These are phyloP conservation scores for Metarhizium anisopliae DNA, from an alignment of 2,329 filamentous ascomycete species.

Conservation along the genomic window DNA sequence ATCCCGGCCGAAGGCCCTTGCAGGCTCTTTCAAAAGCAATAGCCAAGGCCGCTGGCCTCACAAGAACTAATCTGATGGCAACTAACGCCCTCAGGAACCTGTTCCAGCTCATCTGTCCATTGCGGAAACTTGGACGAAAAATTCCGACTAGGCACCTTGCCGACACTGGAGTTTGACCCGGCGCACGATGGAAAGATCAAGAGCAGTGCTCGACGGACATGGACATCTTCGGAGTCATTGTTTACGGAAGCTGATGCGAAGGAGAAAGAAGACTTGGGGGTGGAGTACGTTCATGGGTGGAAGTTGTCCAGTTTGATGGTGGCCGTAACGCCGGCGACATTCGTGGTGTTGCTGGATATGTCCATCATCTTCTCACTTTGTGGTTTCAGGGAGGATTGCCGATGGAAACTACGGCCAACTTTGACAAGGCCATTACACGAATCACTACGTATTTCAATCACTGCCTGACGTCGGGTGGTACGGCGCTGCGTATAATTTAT, in stretches of 20 bases:
- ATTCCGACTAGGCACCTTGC: too few relatives aligned
- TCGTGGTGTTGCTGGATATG: slow-evolving; percentile 41
- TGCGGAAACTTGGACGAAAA: too few relatives aligned
- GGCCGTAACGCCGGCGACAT: slow-evolving; percentile 31
- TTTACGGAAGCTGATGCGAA: neutral
- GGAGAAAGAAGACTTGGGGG: slow-evolving; percentile 3
- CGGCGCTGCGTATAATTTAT: slow-evolving; percentile 22
- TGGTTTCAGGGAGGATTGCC: neutral
- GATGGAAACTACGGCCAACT: neutral
- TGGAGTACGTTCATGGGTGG: slow-evolving; percentile 16
- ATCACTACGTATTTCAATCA: slow-evolving; percentile 23
- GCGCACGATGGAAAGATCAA: too few relatives aligned
- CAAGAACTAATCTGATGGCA: too few relatives aligned
- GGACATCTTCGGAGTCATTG: neutral
- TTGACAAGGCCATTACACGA: neutral
- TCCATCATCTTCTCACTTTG: slow-evolving; percentile 40
- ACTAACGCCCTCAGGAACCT: too few relatives aligned
- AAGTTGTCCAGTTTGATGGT: slow-evolving; percentile 25
- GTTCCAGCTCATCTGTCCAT: too few relatives aligned
- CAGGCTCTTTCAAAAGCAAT: too few relatives aligned
- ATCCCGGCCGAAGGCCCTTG: too few relatives aligned
- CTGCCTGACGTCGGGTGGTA: slow-evolving; percentile 37
- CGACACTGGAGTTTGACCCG: too few relatives aligned
- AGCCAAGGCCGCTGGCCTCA: too few relatives aligned
- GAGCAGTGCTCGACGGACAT: too few relatives aligned